Base-by-base conservation (phyloP, 441 rosid genomes). In the Croton laevigatus region DNA sequence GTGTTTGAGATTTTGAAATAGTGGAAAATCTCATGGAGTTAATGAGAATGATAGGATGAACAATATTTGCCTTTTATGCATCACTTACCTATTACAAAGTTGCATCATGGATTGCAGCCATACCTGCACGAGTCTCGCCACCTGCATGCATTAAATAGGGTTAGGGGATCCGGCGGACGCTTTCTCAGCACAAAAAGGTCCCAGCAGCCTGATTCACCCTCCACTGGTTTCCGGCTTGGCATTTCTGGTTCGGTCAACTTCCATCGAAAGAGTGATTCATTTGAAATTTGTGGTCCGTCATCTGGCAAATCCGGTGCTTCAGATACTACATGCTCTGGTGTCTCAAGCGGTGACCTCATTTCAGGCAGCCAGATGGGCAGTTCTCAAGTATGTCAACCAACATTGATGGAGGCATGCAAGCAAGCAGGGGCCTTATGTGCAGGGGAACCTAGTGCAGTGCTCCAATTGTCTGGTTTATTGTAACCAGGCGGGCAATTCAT, bases 81-180 rank as follows among this genome's bases (percentile, higher is more conserved):
- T 55, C 19, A 49, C 17, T 32, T 13, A 27, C 34, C 6, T 14
- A 37, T 70, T 27, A 62, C 57, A 6, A 20, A 13, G 0, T 40
- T 16, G 16, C 36, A 49, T 51, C 8, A 59, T 11, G 27, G n/a
- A 57, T 62, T 77, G 81, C 81, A 83, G 87, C 85, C 87, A 10
- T 84, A 84, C 64, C 85, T 81, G 42, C 87, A 84, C 0, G 87
- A 84, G 78, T 84, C 87, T 37, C 73, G 87, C 71, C 87, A 84
- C 62, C 70, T 58, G 59, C 87, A 84, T 60, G 87, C 87, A 2
- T 58, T 81, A 44, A 84, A 80, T 40, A 72, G 85, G 78, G 75
- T 81, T 46, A 67, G 87, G 68, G 87, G 87, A 34, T 69, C 85
- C 1, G 83, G 87, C 6, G 87, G 87, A 17, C 83, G 87, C n/a